Conservation (phyloP, 805 yeast genomes). For the Torulaspora maleeae region DNA sequence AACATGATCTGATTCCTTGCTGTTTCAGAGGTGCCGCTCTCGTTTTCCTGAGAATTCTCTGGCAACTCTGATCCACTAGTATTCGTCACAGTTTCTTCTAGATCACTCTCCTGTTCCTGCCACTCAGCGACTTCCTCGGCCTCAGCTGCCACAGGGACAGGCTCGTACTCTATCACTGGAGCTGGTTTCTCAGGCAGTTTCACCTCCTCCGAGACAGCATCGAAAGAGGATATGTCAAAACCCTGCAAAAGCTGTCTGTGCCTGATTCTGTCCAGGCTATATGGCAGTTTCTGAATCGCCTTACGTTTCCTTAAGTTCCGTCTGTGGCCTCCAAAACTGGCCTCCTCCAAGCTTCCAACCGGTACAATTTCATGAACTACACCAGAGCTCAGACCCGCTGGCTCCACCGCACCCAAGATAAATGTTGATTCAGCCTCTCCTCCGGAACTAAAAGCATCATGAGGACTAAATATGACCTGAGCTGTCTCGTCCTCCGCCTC, state of each 20-base stretch:
- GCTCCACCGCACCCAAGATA: not conserved
- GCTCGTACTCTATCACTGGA: not conserved
- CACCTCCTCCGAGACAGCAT: conserved; percentile 21
- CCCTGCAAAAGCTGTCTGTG: conserved; percentile 33
- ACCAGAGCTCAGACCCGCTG: not conserved
- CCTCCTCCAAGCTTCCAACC: not conserved
- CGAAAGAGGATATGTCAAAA: conserved; percentile 27
- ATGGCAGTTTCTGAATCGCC: conserved; percentile 36
- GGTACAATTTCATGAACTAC: not conserved
- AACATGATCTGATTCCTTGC: conserved; percentile 12
- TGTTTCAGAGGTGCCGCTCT: not conserved
- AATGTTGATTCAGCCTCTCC: not conserved
- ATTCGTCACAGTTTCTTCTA: not conserved
- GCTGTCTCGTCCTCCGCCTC: conserved; percentile 18
- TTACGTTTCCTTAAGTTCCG: conserved; percentile 31
- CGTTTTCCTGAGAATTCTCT: not conserved
- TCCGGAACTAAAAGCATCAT: not conserved
- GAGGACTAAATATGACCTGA: conserved; percentile 4
- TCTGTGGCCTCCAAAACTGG: conserved; percentile 4
- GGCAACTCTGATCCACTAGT: not conserved
- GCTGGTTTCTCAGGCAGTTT: conserved; percentile 12
- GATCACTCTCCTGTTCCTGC: not conserved
- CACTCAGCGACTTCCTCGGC: not conserved
- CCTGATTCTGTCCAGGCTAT: conserved; percentile 33
- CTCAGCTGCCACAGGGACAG: not conserved